phyloP scores from a whole-genome alignment of 495 filamentous ascomycete species.

The Parachaetomium inaequale region DNA sequence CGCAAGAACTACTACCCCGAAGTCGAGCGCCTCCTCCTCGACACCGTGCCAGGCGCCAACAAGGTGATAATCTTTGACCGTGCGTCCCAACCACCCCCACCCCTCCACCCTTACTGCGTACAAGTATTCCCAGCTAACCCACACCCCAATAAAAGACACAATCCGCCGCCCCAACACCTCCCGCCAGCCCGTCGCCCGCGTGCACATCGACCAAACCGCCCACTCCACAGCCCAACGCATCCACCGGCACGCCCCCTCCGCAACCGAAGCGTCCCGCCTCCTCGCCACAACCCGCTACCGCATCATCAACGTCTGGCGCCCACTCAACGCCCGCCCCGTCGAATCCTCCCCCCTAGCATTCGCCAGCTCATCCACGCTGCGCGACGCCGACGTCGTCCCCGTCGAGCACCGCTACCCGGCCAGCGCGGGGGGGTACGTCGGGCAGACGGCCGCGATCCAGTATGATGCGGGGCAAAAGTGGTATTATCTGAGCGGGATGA shows the following conservation, averaged over 20 bases:
- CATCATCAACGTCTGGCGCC: constrained; percentile 87
- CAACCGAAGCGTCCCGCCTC: constrained; percentile 54
- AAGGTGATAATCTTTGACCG: constrained; percentile 73
- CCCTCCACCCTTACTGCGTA: background rate
- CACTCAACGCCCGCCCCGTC: constrained; percentile 66
- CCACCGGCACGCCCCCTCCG: constrained; percentile 50
- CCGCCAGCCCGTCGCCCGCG: constrained; percentile 63
- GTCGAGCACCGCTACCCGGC: constrained; percentile 71
- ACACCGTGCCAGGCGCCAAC: constrained; percentile 57
- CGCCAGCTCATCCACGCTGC: constrained; percentile 58
- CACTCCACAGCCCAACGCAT: constrained; percentile 63
- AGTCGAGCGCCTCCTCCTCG: constrained; percentile 61
- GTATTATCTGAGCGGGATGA: constrained; percentile 79
- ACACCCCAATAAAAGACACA: constrained; percentile 53
- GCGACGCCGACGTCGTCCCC: constrained; percentile 61
- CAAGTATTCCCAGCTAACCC: background rate
- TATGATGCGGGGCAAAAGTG: constrained; percentile 60
- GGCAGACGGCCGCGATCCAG: constrained; percentile 72
- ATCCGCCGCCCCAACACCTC: constrained; percentile 61
- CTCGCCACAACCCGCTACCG: constrained; percentile 60
- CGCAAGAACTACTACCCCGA: constrained; percentile 76
- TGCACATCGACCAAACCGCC: constrained; percentile 81
- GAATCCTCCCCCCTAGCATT: constrained; percentile 67
- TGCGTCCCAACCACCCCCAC: background rate
- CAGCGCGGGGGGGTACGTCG: constrained; percentile 55